Evolutionary conservation across 805 yeast species (phyloP).

Genomic region (Pichia heedii): DNA sequence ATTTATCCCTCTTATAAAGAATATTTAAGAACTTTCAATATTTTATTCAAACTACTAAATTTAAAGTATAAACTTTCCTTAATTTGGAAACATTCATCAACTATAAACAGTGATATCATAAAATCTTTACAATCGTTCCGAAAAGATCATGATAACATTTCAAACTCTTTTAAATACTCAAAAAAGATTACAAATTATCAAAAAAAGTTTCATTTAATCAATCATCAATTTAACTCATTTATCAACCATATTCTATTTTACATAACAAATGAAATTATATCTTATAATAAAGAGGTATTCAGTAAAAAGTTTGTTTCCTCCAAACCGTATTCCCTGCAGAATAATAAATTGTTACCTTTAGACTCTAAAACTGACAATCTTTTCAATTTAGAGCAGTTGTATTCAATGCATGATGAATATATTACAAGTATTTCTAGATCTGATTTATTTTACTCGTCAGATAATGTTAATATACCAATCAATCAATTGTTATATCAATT

Average conservation of each 20-base stretch:
- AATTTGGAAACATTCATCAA: slow-evolving; percentile 34
- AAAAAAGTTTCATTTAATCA: slow-evolving; percentile 28
- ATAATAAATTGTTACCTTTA: slow-evolving; percentile 4
- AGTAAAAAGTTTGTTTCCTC: slow-evolving; percentile 17
- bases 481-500: slow-evolving; percentile 1
- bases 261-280: slow-evolving; percentile 40
- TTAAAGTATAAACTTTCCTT: slow-evolving; percentile 42
- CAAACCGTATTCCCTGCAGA: background rate
- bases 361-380: slow-evolving; percentile 14
- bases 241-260: slow-evolving; percentile 33
- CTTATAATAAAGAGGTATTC: slow-evolving; percentile 26
- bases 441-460: slow-evolving; percentile 19
- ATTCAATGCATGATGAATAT: slow-evolving; percentile 26
- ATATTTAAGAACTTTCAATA: slow-evolving; percentile 75
- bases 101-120: background rate
- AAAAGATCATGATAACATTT: too few species aligned
- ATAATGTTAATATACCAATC: background rate
- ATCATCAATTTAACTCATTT: slow-evolving; percentile 34
- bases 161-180: background rate
- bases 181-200: slow-evolving; percentile 3
- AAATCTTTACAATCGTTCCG: background rate
- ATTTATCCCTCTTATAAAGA: slow-evolving; percentile 45
- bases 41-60: slow-evolving; percentile 71
- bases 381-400: slow-evolving; percentile 43
- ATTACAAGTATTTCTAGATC: slow-evolving; percentile 27